These are phyloP conservation scores for Hibiscus syriacus DNA, from an alignment of 345 rosid genomes.

Conservation along the genomic window DNA sequence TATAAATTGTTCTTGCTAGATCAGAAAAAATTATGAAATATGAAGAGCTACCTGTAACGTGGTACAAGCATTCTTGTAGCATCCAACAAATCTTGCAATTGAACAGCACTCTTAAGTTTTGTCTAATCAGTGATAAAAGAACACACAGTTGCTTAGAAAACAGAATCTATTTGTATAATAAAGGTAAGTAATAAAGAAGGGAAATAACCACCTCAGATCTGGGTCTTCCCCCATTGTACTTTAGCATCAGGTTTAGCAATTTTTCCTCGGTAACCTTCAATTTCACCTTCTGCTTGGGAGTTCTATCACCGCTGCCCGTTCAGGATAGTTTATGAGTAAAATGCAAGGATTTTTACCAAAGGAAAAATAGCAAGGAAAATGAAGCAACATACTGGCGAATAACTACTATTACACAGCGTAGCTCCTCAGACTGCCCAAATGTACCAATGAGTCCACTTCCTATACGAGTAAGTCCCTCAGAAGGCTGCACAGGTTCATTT, in stretches of 20 bases:
- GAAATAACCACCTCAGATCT: conserved; percentile 62
- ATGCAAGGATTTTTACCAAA: not conserved
- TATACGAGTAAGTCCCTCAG: conserved; percentile 89
- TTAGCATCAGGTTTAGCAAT: conserved; percentile 85
- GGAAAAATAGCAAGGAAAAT: not conserved
- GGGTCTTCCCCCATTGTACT: conserved; percentile 95
- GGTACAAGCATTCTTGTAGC: conserved; percentile 96
- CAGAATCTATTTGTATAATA: conserved; percentile 2
- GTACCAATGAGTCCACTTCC: conserved; percentile 95
- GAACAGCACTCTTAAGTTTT: conserved; percentile 91
- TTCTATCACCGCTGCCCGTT: conserved; percentile 85
- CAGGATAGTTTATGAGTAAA: conserved; percentile 7
- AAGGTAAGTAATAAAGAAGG: not conserved
- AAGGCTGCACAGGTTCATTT: conserved; percentile 67
- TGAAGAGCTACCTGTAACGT: conserved; percentile 62
- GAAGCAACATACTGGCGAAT: conserved; percentile 83
- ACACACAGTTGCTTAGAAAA: not conserved
- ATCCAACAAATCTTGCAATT: conserved; percentile 97
- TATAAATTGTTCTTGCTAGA: not conserved
- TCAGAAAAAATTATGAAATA: not conserved
- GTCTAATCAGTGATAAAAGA: conserved; percentile 46
- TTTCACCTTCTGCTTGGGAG: conserved; percentile 99
- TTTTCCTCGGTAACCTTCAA: conserved; percentile 95
- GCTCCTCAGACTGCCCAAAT: conserved; percentile 95
- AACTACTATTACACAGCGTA: conserved; percentile 92